phyloP scores from a whole-genome alignment of 2,329 filamentous ascomycete genomes.

The Microdochium trichocladiopsis region DNA sequence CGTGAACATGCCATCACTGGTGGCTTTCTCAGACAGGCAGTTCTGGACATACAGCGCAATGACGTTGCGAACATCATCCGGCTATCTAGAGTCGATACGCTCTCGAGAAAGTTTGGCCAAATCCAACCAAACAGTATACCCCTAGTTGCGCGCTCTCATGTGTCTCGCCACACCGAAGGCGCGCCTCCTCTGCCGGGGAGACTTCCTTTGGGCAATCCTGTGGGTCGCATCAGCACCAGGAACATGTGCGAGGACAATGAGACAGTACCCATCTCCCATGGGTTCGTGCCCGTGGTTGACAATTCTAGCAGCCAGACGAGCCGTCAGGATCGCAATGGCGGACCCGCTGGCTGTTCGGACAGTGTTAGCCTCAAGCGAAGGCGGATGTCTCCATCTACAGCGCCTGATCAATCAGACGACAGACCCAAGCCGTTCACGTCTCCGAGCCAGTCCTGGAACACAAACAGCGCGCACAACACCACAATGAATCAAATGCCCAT shows the following conservation, averaged over 20 bases:
- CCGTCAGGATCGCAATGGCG: background rate
- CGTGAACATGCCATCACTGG: conserved; percentile 68
- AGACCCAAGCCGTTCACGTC: background rate
- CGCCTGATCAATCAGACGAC: background rate
- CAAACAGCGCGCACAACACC: background rate
- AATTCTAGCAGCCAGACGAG: background rate
- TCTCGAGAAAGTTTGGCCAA: conserved; percentile 19
- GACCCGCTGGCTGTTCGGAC: background rate
- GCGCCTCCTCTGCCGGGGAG: conserved; percentile 35
- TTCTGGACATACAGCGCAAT: conserved; percentile 67
- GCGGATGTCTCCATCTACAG: background rate
- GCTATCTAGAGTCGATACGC: conserved; percentile 26
- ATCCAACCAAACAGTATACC: conserved; percentile 32
- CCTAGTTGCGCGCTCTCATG: conserved; percentile 35
- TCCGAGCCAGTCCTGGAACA: background rate
- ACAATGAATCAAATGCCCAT: background rate
- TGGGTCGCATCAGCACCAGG: conserved; percentile 12
- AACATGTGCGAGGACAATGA: background rate
- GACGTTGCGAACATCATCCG: conserved; percentile 27
- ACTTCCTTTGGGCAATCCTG: conserved; percentile 29
- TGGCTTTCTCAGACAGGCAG: conserved; percentile 77
- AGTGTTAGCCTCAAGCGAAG: background rate
- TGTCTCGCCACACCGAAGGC: conserved; percentile 31
- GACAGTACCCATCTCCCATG: background rate
- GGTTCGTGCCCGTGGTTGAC: background rate